These are phyloP conservation scores for Nymphaea colorata DNA, from an alignment of 164 flowering plant species.

Conservation along the genomic window DNA sequence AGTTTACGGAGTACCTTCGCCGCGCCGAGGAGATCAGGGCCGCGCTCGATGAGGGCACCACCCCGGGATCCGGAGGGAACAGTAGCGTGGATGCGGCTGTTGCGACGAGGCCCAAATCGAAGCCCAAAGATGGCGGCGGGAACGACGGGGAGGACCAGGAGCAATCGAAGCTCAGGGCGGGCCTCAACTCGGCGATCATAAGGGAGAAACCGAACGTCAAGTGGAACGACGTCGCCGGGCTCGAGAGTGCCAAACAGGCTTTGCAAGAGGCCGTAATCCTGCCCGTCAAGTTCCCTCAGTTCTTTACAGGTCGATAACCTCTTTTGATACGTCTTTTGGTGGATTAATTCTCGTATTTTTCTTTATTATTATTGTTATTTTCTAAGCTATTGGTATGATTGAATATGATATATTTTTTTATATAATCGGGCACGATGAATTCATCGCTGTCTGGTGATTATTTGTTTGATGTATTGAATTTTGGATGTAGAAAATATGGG, in stretches of 20 bases:
- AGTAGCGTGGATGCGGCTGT: slow-evolving; percentile 77
- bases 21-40: slow-evolving; percentile 98
- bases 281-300: slow-evolving; percentile 97
- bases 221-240: slow-evolving; percentile 97
- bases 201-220: slow-evolving; percentile 94
- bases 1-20: slow-evolving; percentile 87
- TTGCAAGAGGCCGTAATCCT: slow-evolving; percentile 95
- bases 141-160: slow-evolving; percentile 85
- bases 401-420: background rate
- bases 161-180: slow-evolving; percentile 69
- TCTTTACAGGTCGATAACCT: slow-evolving; percentile 59
- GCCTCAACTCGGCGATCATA: slow-evolving; percentile 77
- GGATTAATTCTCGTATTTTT: background rate
- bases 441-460: too few relatives aligned
- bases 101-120: slow-evolving; percentile 67
- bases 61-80: slow-evolving; percentile 49
- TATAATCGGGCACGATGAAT: too few relatives aligned
- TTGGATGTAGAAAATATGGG: too few relatives aligned
- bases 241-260: slow-evolving; percentile 96
- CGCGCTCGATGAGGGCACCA: slow-evolving; percentile 64
- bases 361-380: background rate
- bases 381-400: background rate
- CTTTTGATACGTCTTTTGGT: background rate
- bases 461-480: too few relatives aligned
- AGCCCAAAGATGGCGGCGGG: slow-evolving; percentile 58